Base-by-base conservation (phyloP, 345 rosid species). In the Alliaria petiolata region DNA sequence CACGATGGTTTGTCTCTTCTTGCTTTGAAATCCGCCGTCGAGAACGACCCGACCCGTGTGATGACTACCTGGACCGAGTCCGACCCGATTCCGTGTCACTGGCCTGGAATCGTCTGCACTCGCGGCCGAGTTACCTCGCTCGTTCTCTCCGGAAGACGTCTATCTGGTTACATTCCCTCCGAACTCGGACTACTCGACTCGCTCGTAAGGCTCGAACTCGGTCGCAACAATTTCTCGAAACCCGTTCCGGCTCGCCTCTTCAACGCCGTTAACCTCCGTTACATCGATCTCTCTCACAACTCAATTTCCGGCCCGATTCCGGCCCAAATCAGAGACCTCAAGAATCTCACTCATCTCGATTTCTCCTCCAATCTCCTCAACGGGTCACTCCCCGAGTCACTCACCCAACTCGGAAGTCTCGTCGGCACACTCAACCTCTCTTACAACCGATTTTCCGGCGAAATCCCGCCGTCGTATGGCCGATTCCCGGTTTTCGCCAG, bases 1-100 rank as follows among this genome's bases (percentile, higher is more conserved):
- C 78, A 80, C 8, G 99, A 95, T 67, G 99, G 99, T 8, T 83
- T 95, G 9, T 85, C 97, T 13, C 95, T 95, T 8, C 85, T 95
- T 1, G 95, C 99, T 63, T 90, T 95, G 51, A 95, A 89, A 76
- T 85, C 87, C 11, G 97, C 97, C 40, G 71, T 89, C 47, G 49
- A 71, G 0, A 17, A 79, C 5, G 99, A 95, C 79, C 97, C 97
- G 19, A 77, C 90, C 62, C 76, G 78, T 14, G 56, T 76, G 4
- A 81, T 91, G 42, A 55, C 55, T 14, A 80, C 91, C 0, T 95
- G 99, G 99, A 78, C 83, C 2, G 95, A 89, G 31, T 82, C 86
- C 5, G 99, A 95, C 76, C 38, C 74, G 2, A 85, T 80, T 8
- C 99, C 99, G 0, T 95, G 99, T 63, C 91, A 77, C 76, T 95